Evolutionary conservation across 352 stramenopile species (phyloP).

Genomic region (Phytophthora uliginosa): DNA sequence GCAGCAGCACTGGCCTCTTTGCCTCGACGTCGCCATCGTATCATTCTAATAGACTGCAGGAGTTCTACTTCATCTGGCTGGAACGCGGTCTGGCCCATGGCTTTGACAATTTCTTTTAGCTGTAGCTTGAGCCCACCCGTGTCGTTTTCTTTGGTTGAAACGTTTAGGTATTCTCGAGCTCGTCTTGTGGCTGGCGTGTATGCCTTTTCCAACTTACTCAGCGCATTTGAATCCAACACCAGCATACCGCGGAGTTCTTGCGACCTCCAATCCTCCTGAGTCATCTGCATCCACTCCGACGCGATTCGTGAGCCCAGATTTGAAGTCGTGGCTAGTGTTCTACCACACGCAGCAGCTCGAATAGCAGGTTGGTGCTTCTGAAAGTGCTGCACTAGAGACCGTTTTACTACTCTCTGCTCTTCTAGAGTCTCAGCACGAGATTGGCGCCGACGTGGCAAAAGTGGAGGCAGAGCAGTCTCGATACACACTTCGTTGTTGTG

Average conservation of each 20-base stretch:
- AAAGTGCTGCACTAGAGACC: conserved; percentile 38
- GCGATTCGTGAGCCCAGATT: background rate
- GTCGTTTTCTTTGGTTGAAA: conserved; percentile 4
- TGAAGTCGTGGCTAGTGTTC: conserved; percentile 18
- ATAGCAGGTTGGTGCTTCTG: conserved; percentile 53
- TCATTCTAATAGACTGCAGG: conserved; percentile 30
- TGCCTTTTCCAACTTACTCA: conserved; percentile 39
- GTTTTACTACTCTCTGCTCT: conserved; percentile 10
- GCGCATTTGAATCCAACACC: conserved; percentile 47
- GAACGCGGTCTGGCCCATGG: conserved; percentile 19
- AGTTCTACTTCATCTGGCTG: conserved; percentile 17
- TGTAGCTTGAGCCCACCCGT: conserved; percentile 26
- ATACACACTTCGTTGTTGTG: background rate
- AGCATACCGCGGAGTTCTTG: conserved; percentile 56
- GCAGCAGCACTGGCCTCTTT: conserved; percentile 11
- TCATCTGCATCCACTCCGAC: conserved; percentile 68
- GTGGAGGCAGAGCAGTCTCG: background rate
- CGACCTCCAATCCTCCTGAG: conserved; percentile 53
- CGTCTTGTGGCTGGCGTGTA: conserved; percentile 31
- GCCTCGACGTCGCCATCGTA: conserved; percentile 28
- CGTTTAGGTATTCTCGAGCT: conserved; percentile 17
- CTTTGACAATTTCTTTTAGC: conserved; percentile 44
- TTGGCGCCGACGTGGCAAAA: background rate
- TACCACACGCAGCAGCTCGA: conserved; percentile 24
- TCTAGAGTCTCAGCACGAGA: conserved; percentile 13